phyloP scores from a whole-genome alignment of 352 stramenopile species.

The Pythium phragmitis region DNA sequence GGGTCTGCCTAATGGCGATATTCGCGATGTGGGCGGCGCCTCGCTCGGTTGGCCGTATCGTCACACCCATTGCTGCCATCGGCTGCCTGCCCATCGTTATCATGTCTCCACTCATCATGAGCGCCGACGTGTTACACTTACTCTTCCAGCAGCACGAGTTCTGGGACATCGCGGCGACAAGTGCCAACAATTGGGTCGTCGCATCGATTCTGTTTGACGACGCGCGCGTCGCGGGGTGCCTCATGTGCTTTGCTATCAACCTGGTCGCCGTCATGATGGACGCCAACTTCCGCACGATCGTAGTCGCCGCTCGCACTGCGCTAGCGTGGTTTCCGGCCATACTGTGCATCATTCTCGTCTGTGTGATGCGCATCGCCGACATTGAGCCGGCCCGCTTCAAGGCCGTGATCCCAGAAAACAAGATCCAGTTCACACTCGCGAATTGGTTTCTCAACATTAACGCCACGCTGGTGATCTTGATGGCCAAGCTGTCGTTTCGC shows the following conservation, averaged over 20 bases:
- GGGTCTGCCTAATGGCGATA: constrained; percentile 15
- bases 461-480: constrained; percentile 23
- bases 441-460: constrained; percentile 29
- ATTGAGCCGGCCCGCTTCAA: constrained; percentile 18
- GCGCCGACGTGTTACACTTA: constrained; percentile 10
- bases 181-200: constrained; percentile 24
- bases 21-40: constrained; percentile 19
- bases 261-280: constrained; percentile 23
- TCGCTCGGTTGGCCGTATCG: background rate
- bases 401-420: constrained; percentile 15
- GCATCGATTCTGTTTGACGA: constrained; percentile 19
- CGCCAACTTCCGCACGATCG: constrained; percentile 26
- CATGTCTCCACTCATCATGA: constrained; percentile 18
- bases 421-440: constrained; percentile 23
- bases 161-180: constrained; percentile 27
- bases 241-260: constrained; percentile 20
- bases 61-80: constrained; percentile 12
- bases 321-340: constrained; percentile 21
- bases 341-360: constrained; percentile 13
- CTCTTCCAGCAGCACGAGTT: constrained; percentile 26
- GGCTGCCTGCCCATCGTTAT: constrained; percentile 11
- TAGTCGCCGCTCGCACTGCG: constrained; percentile 1
- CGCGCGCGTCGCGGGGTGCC: constrained; percentile 4
- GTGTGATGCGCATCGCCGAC: constrained; percentile 9
- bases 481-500: constrained; percentile 15